These are phyloP conservation scores for Diaporthe citrichinensis DNA, from an alignment of 2,329 filamentous ascomycete genomes.

Conservation along the genomic window DNA sequence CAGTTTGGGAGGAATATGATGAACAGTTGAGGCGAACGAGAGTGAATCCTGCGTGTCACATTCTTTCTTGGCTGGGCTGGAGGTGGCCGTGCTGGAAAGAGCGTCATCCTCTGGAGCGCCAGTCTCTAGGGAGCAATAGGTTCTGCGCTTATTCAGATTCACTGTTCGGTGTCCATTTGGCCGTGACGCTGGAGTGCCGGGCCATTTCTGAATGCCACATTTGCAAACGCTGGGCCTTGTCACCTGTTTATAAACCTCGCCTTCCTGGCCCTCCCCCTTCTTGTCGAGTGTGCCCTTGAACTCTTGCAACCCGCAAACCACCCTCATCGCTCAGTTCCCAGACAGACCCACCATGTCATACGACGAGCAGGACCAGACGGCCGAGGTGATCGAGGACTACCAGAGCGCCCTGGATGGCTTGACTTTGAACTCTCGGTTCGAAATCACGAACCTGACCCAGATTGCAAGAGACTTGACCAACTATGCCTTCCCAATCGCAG, in stretches of 20 bases:
- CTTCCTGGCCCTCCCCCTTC: conserved; percentile 8
- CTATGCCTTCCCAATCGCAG: conserved; percentile 92
- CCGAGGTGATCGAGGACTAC: conserved; percentile 96
- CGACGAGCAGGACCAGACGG: conserved; percentile 68
- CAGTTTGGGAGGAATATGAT: conserved; percentile 29
- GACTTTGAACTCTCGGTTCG: conserved; percentile 89
- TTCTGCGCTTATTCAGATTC: conserved; percentile 35
- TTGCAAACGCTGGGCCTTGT: conserved; percentile 28
- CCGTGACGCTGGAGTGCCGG: conserved; percentile 27
- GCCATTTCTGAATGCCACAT: conserved; percentile 26
- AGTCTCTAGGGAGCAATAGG: conserved; percentile 33
- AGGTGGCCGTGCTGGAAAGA: conserved; percentile 36
- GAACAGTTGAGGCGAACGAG: conserved; percentile 23
- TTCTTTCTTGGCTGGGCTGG: conserved; percentile 35
- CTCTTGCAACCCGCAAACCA: conserved; percentile 17
- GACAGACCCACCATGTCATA: conserved; percentile 59
- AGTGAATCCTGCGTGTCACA: conserved; percentile 33
- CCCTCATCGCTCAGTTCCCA: neutral
- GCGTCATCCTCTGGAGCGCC: conserved; percentile 15
- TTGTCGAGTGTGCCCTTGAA: conserved; percentile 32
- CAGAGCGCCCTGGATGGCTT: conserved; percentile 93
- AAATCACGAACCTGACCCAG: conserved; percentile 97
- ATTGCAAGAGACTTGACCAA: conserved; percentile 98
- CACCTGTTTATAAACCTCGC: conserved; percentile 8
- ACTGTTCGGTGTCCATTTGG: conserved; percentile 35